Evolutionary conservation across 139 green algal genomes (phyloP).

Genomic region (Diplosphaera chodatii): DNA sequence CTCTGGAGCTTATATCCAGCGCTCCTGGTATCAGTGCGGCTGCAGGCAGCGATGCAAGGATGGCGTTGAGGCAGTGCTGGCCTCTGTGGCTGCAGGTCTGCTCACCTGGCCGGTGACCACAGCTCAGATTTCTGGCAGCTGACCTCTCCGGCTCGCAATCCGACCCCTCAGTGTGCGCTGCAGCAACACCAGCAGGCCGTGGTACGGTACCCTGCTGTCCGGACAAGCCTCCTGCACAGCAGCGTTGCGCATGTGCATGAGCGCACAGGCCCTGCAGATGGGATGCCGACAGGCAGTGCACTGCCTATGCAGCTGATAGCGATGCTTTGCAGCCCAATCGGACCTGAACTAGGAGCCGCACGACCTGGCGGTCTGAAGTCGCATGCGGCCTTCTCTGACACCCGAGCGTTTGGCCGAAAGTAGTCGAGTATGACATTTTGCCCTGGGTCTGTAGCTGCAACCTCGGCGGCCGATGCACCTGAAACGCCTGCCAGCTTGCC

Average conservation of each 20-base stretch:
- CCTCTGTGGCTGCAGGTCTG: no score
- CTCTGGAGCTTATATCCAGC: no score
- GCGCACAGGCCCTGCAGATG: no score
- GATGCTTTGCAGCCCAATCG: background rate
- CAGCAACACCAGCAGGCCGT: conserved; percentile 6
- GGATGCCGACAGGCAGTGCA: no score
- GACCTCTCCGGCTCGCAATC: conserved; percentile 15
- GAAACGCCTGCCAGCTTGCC: no score
- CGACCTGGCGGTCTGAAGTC: background rate
- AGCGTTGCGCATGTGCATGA: no score
- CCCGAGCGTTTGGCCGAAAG: background rate
- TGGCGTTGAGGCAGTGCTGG: no score
- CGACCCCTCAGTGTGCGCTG: conserved; percentile 5
- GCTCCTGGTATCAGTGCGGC: no score
- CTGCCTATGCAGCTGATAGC: no score
- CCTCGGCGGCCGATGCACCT: background rate
- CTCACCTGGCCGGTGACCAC: background rate
- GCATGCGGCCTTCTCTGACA: background rate
- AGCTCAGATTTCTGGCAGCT: no score
- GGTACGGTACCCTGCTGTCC: background rate
- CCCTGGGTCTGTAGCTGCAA: background rate
- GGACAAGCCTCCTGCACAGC: background rate
- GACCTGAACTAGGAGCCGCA: background rate
- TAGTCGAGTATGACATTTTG: background rate
- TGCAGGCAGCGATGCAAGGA: no score